These are phyloP conservation scores for Aspergillus flavus DNA, from an alignment of 2,329 filamentous ascomycete species.

Conservation along the genomic window DNA sequence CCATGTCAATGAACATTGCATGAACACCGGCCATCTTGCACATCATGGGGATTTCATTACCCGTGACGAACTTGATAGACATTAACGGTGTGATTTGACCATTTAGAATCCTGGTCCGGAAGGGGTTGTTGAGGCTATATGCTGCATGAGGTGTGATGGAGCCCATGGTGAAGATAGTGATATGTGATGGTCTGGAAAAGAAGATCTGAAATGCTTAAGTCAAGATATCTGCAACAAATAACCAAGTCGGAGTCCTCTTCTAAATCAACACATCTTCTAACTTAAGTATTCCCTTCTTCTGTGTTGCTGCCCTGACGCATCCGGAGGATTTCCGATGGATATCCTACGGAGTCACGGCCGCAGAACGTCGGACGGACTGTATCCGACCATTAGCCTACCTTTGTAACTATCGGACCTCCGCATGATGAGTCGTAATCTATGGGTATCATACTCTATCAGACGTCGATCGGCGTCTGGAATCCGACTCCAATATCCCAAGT, in stretches of 20 bases:
- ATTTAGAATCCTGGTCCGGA: not conserved
- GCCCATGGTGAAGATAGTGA: not conserved
- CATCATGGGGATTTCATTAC: constrained; percentile 35
- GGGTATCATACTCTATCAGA: not conserved
- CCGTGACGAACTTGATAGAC: not conserved
- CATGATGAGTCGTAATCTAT: not conserved
- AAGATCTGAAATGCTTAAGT: not conserved
- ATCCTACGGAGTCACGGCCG: not conserved
- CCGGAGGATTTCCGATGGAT: not conserved
- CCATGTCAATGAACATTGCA: constrained; percentile 50
- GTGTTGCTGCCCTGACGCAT: not conserved
- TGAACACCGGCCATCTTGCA: constrained; percentile 46
- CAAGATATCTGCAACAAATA: not conserved
- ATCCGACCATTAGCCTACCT: not conserved
- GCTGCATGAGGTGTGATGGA: not conserved
- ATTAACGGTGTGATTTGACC: not conserved
- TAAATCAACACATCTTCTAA: not conserved
- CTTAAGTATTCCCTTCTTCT: not conserved
- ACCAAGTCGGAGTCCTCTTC: not conserved
- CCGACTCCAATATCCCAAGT: too few relatives aligned
- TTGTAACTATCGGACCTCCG: not conserved
- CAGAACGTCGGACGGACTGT: not conserved
- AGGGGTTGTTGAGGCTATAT: not conserved
- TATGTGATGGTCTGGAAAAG: not conserved
- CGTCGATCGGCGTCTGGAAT: not conserved